phyloP scores from a whole-genome alignment of 2,329 filamentous ascomycete species.

The Beauveria rudraprayagi region DNA sequence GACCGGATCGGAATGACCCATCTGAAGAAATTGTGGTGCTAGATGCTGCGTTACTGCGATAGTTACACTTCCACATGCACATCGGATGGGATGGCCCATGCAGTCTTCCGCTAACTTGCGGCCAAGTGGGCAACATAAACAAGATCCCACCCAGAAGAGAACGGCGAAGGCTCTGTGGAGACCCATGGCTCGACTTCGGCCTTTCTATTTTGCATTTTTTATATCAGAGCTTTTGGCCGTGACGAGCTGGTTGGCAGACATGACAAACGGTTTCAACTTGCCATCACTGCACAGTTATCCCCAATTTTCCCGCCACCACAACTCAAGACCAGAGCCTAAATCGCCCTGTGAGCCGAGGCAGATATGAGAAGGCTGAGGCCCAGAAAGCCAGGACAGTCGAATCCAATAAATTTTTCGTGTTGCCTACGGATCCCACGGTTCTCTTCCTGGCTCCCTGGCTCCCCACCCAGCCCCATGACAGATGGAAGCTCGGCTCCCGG shows the following conservation, averaged over 20 bases:
- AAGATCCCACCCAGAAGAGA: neutral
- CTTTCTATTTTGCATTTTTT: constrained; percentile 7
- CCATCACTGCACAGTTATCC: constrained; percentile 1
- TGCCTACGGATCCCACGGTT: neutral
- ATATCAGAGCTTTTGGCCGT: neutral
- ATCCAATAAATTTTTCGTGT: neutral
- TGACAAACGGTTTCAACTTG: neutral
- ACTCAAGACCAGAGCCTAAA: neutral
- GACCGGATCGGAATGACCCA: neutral
- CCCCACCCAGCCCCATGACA: neutral
- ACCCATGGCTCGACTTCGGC: constrained; percentile 11
- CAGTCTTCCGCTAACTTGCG: neutral
- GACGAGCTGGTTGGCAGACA: neutral
- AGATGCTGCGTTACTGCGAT: neutral
- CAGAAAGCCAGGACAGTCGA: neutral
- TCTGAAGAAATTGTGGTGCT: neutral
- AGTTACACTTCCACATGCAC: neutral
- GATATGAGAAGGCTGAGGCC: neutral
- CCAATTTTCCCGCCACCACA: neutral
- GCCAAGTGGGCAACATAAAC: neutral
- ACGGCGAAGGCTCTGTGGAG: neutral
- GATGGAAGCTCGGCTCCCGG: neutral
- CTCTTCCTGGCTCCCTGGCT: neutral
- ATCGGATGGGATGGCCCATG: constrained; percentile 1
- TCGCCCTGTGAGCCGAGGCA: neutral